These are phyloP conservation scores for Castanopsis chinensis DNA, from an alignment of 306 rosid genomes.

Conservation along the genomic window DNA sequence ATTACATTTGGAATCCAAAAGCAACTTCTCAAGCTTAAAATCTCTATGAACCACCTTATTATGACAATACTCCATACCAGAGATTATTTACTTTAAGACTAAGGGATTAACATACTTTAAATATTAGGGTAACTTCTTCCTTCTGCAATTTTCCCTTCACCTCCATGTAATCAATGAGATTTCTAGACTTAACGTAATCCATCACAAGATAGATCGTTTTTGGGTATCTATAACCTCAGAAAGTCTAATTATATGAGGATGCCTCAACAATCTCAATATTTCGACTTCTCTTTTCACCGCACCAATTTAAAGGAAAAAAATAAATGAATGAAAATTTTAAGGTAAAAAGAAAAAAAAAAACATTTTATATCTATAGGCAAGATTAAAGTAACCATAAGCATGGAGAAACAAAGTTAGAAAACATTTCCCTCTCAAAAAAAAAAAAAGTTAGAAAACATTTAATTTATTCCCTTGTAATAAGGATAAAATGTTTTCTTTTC, in stretches of 20 bases:
- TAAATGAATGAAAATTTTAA: neutral
- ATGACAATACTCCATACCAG: slow-evolving; percentile 95
- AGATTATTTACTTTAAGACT: slow-evolving; percentile 63
- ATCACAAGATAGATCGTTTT: slow-evolving; percentile 74
- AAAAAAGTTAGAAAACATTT: neutral
- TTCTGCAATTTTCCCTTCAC: slow-evolving; percentile 91
- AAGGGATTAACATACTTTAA: slow-evolving; percentile 4
- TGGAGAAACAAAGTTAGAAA: too few species aligned
- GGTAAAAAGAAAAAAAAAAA: neutral
- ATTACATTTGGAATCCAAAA: slow-evolving; percentile 79
- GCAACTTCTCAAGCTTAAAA: slow-evolving; percentile 86
- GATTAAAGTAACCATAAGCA: slow-evolving; percentile 3
- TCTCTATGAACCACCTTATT: slow-evolving; percentile 97
- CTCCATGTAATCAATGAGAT: slow-evolving; percentile 87
- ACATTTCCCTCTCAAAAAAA: too few species aligned
- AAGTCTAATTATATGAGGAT: slow-evolving; percentile 86
- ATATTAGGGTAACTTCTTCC: slow-evolving; percentile 59
- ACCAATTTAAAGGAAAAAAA: slow-evolving; percentile 25
- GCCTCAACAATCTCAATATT: slow-evolving; percentile 85
- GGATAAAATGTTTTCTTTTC: neutral
- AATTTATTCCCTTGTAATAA: neutral
- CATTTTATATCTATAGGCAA: neutral
- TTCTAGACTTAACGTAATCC: slow-evolving; percentile 88
- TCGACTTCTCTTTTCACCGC: slow-evolving; percentile 90
- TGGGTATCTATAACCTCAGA: slow-evolving; percentile 89